Evolutionary conservation across 768 basidiomycete species (phyloP).

Genomic region (Hypholoma fasciculare): DNA sequence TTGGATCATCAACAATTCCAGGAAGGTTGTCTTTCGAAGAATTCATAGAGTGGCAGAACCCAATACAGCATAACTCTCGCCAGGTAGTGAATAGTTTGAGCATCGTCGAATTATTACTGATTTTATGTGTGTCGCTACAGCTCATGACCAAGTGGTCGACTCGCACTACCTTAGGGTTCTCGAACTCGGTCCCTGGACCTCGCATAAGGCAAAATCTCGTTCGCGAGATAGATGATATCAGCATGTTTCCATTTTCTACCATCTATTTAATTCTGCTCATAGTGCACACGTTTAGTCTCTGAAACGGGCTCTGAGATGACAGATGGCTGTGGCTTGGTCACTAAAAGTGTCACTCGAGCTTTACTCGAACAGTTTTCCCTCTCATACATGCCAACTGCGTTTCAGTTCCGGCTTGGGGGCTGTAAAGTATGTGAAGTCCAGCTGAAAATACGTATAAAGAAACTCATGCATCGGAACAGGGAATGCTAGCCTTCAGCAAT

Average conservation of each 20-base stretch:
- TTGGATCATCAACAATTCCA: constrained; percentile 15
- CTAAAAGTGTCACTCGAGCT: constrained; percentile 29
- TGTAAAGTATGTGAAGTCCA: constrained; percentile 35
- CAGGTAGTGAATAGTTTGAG: constrained; percentile 39
- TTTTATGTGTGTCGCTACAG: constrained; percentile 28
- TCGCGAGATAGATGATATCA: constrained; percentile 39
- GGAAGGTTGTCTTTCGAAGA: constrained; percentile 38
- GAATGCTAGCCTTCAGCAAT: constrained; percentile 36
- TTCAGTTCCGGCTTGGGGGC: constrained; percentile 52
- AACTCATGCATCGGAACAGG: constrained; percentile 22
- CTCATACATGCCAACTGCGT: constrained; percentile 38
- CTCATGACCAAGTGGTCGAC: constrained; percentile 65
- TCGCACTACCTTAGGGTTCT: constrained; percentile 57
- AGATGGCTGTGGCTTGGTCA: constrained; percentile 53
- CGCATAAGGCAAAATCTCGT: constrained; percentile 37
- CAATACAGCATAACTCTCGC: constrained; percentile 38
- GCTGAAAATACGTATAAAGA: background rate
- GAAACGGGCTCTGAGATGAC: constrained; percentile 48
- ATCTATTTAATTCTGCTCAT: background rate
- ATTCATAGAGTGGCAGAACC: constrained; percentile 60
- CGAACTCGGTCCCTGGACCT: constrained; percentile 62
- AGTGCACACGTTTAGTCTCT: constrained; percentile 17
- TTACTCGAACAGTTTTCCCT: constrained; percentile 33
- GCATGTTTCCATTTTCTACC: constrained; percentile 29
- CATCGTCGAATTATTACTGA: background rate